phyloP scores from a whole-genome alignment of 2,329 filamentous ascomycete genomes.

The Penicillium sp. region DNA sequence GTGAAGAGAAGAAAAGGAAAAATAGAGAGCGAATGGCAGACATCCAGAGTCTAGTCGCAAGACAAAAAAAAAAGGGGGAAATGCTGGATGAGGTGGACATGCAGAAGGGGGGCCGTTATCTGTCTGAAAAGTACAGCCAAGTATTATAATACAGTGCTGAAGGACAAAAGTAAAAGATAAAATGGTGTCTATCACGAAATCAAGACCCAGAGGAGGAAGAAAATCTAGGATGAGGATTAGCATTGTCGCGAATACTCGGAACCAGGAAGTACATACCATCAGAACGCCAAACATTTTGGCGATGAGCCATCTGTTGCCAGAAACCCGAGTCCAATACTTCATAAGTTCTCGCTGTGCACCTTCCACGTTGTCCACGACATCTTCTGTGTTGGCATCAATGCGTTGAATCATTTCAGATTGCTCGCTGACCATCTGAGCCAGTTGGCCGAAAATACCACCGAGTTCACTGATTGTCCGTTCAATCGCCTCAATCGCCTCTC shows the following conservation, averaged over 20 bases:
- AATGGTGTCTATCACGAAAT: slow-evolving; percentile 46
- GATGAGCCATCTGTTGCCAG: slow-evolving; percentile 92
- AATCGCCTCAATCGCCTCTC: slow-evolving; percentile 94
- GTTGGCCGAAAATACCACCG: slow-evolving; percentile 87
- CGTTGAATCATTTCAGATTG: slow-evolving; percentile 97
- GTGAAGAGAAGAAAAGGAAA: slow-evolving; percentile 8
- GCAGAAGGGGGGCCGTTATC: slow-evolving; percentile 21
- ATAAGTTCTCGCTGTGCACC: slow-evolving; percentile 91
- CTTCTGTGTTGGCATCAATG: slow-evolving; percentile 96
- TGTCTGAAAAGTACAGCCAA: slow-evolving; percentile 19
- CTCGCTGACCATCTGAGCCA: slow-evolving; percentile 95
- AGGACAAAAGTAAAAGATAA: slow-evolving; percentile 2
- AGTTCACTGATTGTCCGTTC: slow-evolving; percentile 93
- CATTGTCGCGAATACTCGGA: neutral
- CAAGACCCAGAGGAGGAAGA: slow-evolving; percentile 74
- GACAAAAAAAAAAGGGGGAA: slow-evolving; percentile 18
- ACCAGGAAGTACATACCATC: slow-evolving; percentile 57
- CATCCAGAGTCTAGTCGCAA: slow-evolving; percentile 28
- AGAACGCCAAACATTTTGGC: slow-evolving; percentile 79
- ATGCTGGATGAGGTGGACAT: slow-evolving; percentile 18
- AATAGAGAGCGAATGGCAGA: slow-evolving; percentile 10
- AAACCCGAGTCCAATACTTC: slow-evolving; percentile 95
- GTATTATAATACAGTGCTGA: slow-evolving; percentile 37
- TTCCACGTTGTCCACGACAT: slow-evolving; percentile 97
- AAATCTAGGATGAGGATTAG: slow-evolving; percentile 55